Evolutionary conservation across 2,329 filamentous ascomycete genomes (phyloP).

Genomic region (Colletotrichum zoysiae): DNA sequence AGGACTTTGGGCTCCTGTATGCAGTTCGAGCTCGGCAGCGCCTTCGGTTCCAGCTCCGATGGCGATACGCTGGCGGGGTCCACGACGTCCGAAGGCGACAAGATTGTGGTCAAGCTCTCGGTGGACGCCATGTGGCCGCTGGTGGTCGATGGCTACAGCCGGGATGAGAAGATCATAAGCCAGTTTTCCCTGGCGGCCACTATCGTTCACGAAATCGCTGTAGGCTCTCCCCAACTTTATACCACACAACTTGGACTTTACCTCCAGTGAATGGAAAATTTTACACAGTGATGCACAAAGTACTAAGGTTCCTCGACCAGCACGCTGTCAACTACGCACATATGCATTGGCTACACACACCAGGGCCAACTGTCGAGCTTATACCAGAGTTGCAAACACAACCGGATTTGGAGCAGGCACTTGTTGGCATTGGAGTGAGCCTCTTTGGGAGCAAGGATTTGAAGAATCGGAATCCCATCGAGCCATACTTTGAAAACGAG

Average conservation of each 20-base stretch:
- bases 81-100: background rate
- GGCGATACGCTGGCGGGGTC: background rate
- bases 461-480: background rate
- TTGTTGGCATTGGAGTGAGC: background rate
- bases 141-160: background rate
- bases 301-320: background rate
- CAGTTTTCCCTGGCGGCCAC: constrained; percentile 4
- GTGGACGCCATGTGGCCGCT: constrained; percentile 4
- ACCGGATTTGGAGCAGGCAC: background rate
- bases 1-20: background rate
- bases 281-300: background rate
- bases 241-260: background rate
- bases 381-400: background rate
- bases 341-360: background rate
- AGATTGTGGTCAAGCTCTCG: background rate
- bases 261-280: background rate
- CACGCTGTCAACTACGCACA: constrained; percentile 14
- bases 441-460: background rate
- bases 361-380: background rate
- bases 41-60: background rate
- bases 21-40: background rate
- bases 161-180: constrained; percentile 1
- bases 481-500: constrained; percentile 11
- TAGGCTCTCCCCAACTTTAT: background rate
- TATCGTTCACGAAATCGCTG: constrained; percentile 10